Evolutionary conservation across 1,284 basidiomycete genomes (phyloP).

Genomic region (Serendipita sp.): DNA sequence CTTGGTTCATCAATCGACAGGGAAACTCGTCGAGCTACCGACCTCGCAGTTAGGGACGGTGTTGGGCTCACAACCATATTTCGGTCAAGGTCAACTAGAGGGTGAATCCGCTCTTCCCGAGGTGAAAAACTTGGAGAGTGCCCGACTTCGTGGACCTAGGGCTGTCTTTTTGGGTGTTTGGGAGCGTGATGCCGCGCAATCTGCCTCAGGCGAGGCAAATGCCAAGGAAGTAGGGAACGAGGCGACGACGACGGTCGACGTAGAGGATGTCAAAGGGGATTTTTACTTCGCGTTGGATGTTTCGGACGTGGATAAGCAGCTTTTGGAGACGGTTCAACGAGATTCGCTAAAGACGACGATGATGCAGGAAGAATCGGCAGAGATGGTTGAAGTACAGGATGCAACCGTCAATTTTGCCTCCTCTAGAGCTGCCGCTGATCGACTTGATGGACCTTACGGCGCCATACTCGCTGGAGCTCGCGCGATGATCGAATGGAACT

Average conservation of each 20-base stretch:
- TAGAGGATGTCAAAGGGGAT: conserved; percentile 51
- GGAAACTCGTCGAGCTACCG: conserved; percentile 31
- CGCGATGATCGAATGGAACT: conserved; percentile 82
- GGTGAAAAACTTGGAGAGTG: conserved; percentile 42
- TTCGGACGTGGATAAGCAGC: conserved; percentile 32
- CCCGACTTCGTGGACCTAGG: conserved; percentile 41
- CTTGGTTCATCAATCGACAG: conserved; percentile 29
- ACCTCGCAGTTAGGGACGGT: conserved; percentile 37
- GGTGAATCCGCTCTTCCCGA: conserved; percentile 25
- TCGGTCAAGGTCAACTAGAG: conserved; percentile 48
- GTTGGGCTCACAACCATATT: conserved; percentile 37
- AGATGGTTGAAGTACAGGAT: conserved; percentile 21
- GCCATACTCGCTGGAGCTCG: conserved; percentile 63
- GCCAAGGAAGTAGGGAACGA: conserved; percentile 20
- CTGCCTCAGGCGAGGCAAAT: conserved; percentile 16
- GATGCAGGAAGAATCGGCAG: conserved; percentile 14
- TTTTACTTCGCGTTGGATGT: conserved; percentile 74
- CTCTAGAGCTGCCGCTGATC: conserved; percentile 43
- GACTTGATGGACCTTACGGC: conserved; percentile 43
- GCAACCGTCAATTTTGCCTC: conserved; percentile 45
- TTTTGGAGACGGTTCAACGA: conserved; percentile 33
- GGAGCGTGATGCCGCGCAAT: conserved; percentile 49
- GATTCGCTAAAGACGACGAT: conserved; percentile 21
- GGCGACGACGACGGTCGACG: conserved; percentile 25
- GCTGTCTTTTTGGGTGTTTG: conserved; percentile 69